phyloP scores from a whole-genome alignment of 2,329 filamentous ascomycete genomes.

The Arachnomyces sp. region DNA sequence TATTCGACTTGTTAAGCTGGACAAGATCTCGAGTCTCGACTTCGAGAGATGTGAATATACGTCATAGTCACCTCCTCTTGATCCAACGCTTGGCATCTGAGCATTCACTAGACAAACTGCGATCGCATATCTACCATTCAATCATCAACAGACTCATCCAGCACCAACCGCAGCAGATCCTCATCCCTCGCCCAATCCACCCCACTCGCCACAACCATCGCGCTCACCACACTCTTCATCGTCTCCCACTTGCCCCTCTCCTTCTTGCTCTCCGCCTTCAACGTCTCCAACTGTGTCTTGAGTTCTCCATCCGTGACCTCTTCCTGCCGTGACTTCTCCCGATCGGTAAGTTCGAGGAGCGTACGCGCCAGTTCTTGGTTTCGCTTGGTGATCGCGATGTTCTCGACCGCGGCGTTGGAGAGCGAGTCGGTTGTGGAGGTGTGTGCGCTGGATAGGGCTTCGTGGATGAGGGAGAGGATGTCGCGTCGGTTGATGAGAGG shows the following conservation, averaged over 20 bases:
- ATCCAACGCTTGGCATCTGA: no score
- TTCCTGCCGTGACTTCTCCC: slow-evolving; percentile 46
- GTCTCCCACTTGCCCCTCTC: slow-evolving; percentile 63
- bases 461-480: slow-evolving; percentile 55
- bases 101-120: no score
- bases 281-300: slow-evolving; percentile 48
- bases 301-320: slow-evolving; percentile 48
- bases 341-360: slow-evolving; percentile 56
- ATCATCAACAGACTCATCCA: slow-evolving; percentile 42
- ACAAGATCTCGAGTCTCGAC: no score
- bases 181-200: slow-evolving; percentile 71
- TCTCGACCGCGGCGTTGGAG: slow-evolving; percentile 51
- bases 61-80: no score
- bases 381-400: slow-evolving; percentile 47
- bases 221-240: slow-evolving; percentile 71
- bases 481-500: slow-evolving; percentile 63
- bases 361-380: slow-evolving; percentile 58
- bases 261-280: slow-evolving; percentile 54
- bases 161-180: slow-evolving; percentile 60
- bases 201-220: slow-evolving; percentile 71
- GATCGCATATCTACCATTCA: no score
- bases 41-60: no score
- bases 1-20: no score
- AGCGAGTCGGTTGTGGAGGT: slow-evolving; percentile 47
- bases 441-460: slow-evolving; percentile 50